Evolutionary conservation across 2,329 filamentous ascomycete species (phyloP).

Genomic region (Whalleya microplaca): DNA sequence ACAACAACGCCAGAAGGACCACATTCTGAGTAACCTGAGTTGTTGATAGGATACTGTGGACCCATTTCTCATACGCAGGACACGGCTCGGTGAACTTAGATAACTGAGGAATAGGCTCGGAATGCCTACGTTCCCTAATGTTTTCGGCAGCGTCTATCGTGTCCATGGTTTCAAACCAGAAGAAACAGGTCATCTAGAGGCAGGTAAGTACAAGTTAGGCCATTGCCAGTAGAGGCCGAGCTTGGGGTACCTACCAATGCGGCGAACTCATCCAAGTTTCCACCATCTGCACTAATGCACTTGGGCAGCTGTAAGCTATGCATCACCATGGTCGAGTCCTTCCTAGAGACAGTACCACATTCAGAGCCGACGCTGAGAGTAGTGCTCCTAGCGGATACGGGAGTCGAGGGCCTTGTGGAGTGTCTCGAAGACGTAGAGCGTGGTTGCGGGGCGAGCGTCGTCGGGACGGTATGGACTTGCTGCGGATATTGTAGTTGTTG

Average conservation of each 20-base stretch:
- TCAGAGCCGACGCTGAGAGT: constrained; percentile 35
- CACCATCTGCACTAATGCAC: constrained; percentile 75
- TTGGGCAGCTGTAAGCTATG: constrained; percentile 72
- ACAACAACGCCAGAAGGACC: constrained; percentile 84
- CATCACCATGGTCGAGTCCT: constrained; percentile 52
- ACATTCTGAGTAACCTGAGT: constrained; percentile 98
- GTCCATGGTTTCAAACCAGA: constrained; percentile 94
- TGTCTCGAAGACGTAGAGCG: constrained; percentile 34
- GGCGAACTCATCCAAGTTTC: constrained; percentile 80
- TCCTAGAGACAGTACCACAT: constrained; percentile 37
- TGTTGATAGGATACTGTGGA: constrained; percentile 84
- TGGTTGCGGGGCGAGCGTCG: constrained; percentile 17
- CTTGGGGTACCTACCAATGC: constrained; percentile 64
- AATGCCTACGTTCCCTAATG: constrained; percentile 44
- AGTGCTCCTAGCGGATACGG: constrained; percentile 39
- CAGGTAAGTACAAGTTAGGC: constrained; percentile 24
- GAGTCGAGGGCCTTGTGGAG: constrained; percentile 43
- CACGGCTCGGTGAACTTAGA: constrained; percentile 75
- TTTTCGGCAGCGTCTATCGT: constrained; percentile 76
- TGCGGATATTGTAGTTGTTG: constrained; percentile 29
- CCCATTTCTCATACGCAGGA: constrained; percentile 89
- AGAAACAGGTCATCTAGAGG: constrained; percentile 84
- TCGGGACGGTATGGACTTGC: constrained; percentile 15
- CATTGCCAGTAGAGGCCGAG: background rate
- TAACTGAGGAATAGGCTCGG: constrained; percentile 52